Evolutionary conservation across 108 stramenopile genomes (phyloP), one percentile per base, ranked within the genome.

Genomic region (Nitzschia sp.): DNA sequence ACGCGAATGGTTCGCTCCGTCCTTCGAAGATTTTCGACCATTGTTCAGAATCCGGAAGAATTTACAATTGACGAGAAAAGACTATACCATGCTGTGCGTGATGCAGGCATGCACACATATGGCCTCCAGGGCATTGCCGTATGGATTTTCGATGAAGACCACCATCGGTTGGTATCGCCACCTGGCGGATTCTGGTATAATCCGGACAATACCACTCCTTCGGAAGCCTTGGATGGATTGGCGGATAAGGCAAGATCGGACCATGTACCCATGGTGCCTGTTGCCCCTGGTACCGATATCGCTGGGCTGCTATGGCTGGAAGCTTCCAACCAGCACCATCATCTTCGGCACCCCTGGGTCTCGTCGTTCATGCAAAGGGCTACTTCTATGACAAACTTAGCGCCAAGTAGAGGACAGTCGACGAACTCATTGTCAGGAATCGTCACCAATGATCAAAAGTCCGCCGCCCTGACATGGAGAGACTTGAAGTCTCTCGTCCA

Each of bases 261-360:
- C 15, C 59, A 70, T 52, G 21, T 69, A n/a, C 48, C 69, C 25
- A 32, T 68, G 32, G 48, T 50, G 5, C 60, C 72, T 26, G 38
- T 53, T 6, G 45, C 33, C 35, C 77, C 77, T 21, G 83, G 83
- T 11, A 68, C 58, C 0, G 83, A 71, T 44, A 58, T 84, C 33
- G 68, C 77, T 21, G 83, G 83, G 27, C 33, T 47, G 8, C 55
- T 80, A 11, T 84, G 83, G 83, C 44, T 32, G 23, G 47, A 65
- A 47, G 21, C 47, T 19, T 62, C 60, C 19, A 25, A 9, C 15
- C 23, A 62, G 11, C 25, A 30, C 44, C 13, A 62, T 60, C 26
- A 11, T 46, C 23, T 22, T 9, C 36, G 29, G 65, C 52, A 25
- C 30, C 53, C 53, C n/a, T n/a, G n/a, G 6, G 38, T 41, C 38